These are phyloP conservation scores for Daphne laureola DNA, from an alignment of 441 rosid species.

Conservation along the genomic window DNA sequence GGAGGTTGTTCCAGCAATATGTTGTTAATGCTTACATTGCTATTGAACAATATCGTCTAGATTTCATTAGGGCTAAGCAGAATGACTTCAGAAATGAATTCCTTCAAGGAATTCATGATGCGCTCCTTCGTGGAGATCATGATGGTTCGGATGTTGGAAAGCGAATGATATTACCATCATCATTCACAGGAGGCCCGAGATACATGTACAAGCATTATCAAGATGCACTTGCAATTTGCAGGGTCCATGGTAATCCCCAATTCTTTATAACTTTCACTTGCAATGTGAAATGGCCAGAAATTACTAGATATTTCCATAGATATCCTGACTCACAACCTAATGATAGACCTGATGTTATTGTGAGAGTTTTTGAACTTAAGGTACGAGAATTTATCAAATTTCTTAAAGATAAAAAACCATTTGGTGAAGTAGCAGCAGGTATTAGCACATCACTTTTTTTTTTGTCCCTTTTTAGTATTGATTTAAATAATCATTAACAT, in stretches of 20 bases:
- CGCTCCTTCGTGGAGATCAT: neutral
- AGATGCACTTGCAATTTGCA: neutral
- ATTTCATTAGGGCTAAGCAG: neutral
- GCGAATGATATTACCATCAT: neutral
- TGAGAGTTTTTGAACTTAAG: neutral
- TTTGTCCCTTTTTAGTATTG: neutral
- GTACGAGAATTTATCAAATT: neutral
- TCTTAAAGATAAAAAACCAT: neutral
- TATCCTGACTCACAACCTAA: no score
- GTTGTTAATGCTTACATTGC: neutral
- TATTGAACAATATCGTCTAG: neutral
- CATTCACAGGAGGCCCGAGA: neutral
- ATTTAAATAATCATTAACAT: neutral
- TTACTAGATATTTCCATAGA: no score
- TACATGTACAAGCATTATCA: neutral
- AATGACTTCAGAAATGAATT: neutral
- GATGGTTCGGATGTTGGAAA: neutral
- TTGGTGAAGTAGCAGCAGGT: neutral
- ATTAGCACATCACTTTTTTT: no score
- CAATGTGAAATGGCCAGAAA: neutral
- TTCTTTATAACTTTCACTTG: neutral
- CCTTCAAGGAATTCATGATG: neutral
- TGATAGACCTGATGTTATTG: neutral
- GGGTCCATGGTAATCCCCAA: neutral
- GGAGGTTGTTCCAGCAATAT: neutral